Base-by-base conservation (phyloP, 768 basidiomycete genomes). In the Kwoniella sp. region DNA sequence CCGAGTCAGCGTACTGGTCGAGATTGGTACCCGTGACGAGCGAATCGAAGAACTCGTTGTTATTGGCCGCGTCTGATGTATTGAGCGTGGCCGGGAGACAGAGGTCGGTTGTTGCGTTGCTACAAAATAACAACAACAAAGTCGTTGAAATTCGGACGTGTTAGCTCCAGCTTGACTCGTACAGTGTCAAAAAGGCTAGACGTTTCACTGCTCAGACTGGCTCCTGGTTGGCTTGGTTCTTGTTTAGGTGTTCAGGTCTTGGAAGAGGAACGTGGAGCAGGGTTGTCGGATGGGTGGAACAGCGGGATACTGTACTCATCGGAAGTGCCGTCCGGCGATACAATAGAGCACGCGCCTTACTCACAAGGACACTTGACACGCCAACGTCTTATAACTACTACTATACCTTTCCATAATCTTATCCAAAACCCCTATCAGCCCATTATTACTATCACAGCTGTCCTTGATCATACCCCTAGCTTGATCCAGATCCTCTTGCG, bases 351-450 rank as follows among this genome's bases (percentile, higher is more conserved):
- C 13, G 15, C 9, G 21, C 17, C 33, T n/a, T 5, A 44, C 78
- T 67, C 59, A 79, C 78, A 67, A 77, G 48, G 73, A 68, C 13
- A 79, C 70, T 24, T 64, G 62, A 62, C 78, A 79, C 3, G 72
- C 78, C 47, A 79, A 33, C 49, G 76, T 77, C 49, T 61, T 61
- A 36, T 76, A 76, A 54, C 74, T 71, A 47, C 60, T 63, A 19
- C 58, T 46, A 61, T 79, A 79, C 30, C 64, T 71, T 7, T 67
- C 60, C 49, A 79, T 27, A 1, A 77, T 65, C 21, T 56, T 65
- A 36, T 57, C 50, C 44, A 77, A 48, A 3, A 68, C 69, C n/a
- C 58, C 25, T 19, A 79, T 58, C 21, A 77, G 37, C 10, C 60
- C 66, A 27, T 66, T 71, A 19, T 60, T 40, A 15, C 40, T 46